Evolutionary conservation across 495 filamentous ascomycete genomes (phyloP).

Genomic region (Trichoderma reesei): DNA sequence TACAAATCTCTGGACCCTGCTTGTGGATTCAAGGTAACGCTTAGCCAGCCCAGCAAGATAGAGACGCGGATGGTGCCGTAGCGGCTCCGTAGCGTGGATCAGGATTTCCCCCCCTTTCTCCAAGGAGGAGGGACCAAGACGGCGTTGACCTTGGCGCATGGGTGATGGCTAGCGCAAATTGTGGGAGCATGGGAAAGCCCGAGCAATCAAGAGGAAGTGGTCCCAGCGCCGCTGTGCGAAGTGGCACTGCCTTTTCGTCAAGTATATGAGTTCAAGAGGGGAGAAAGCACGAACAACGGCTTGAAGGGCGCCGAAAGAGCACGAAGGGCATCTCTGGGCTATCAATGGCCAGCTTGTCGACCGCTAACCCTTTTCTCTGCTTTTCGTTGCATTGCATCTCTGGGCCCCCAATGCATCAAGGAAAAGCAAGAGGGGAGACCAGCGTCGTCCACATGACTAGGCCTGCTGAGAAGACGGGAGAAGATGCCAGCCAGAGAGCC

Average conservation of each 20-base stretch:
- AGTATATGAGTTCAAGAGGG: not conserved
- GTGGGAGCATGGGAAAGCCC: not conserved
- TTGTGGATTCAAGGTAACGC: not conserved
- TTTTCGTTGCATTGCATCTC: not conserved
- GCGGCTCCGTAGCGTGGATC: not conserved
- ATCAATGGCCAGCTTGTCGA: not conserved
- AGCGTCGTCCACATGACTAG: no score
- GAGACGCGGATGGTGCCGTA: constrained; percentile 1
- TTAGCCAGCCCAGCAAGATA: not conserved
- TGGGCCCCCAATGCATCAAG: not conserved
- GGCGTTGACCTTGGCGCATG: not conserved
- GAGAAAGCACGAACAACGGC: not conserved
- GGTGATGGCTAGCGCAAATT: not conserved
- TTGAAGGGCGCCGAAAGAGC: not conserved
- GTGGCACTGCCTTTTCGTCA: not conserved
- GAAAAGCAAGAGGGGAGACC: not conserved
- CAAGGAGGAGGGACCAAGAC: not conserved
- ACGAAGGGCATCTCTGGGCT: not conserved
- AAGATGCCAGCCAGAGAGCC: no score
- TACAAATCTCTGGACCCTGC: not conserved
- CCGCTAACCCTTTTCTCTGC: not conserved
- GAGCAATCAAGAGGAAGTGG: not conserved
- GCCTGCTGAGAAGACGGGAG: no score
- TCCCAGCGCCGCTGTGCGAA: not conserved
- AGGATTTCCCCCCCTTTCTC: not conserved